phyloP scores from a whole-genome alignment of 1,284 basidiomycete genomes.

The Singerocomus inundabilis region DNA sequence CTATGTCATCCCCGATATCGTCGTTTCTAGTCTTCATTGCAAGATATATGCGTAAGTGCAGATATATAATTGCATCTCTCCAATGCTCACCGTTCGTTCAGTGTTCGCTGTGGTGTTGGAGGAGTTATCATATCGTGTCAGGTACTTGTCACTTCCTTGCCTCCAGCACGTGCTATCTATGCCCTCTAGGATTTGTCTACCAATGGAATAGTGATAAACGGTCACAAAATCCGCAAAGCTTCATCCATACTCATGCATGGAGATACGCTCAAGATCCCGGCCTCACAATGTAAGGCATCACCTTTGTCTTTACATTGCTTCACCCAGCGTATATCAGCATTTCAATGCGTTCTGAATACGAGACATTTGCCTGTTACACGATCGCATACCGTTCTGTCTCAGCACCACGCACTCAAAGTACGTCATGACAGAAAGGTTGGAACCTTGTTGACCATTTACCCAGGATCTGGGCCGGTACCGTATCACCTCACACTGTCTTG shows the following conservation, averaged over 20 bases:
- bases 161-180: constrained; percentile 1
- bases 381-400: constrained; percentile 59
- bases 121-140: constrained; percentile 75
- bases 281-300: constrained; percentile 49
- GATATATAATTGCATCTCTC: not conserved
- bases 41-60: constrained; percentile 68
- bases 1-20: constrained; percentile 48
- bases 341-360: constrained; percentile 61
- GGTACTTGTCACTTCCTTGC: constrained; percentile 35
- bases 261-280: constrained; percentile 64
- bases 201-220: constrained; percentile 76
- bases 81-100: constrained; percentile 4
- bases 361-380: constrained; percentile 49
- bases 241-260: constrained; percentile 73
- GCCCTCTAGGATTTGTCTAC: constrained; percentile 63
- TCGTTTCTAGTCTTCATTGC: constrained; percentile 70
- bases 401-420: constrained; percentile 52
- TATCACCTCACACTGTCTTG: constrained; percentile 72
- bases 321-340: constrained; percentile 42
- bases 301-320: constrained; percentile 7
- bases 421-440: constrained; percentile 10
- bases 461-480: constrained; percentile 60
- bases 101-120: constrained; percentile 67
- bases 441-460: constrained; percentile 16
- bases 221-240: constrained; percentile 58